These are phyloP conservation scores for Tuber indicum DNA, from an alignment of 495 filamentous ascomycete species.

Conservation along the genomic window DNA sequence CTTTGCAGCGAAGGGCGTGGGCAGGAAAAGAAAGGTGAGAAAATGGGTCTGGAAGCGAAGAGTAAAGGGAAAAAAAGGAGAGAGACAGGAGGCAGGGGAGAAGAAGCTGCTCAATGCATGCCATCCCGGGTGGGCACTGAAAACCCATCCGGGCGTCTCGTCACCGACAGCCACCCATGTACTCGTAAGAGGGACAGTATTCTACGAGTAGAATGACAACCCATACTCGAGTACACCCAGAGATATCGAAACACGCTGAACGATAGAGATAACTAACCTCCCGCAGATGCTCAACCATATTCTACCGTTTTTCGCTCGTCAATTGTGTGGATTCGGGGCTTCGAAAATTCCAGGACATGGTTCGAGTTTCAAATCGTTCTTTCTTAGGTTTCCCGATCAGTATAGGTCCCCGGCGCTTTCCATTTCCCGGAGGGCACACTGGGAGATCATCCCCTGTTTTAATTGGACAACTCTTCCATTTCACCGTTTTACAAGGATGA, in stretches of 20 bases:
- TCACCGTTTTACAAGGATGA: conserved; percentile 3
- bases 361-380: conserved; percentile 30
- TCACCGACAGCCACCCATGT: conserved; percentile 23
- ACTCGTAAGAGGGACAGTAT: conserved; percentile 25
- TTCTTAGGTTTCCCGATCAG: conserved; percentile 32
- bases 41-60: conserved; percentile 33
- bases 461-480: conserved; percentile 20
- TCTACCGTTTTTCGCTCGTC: not conserved
- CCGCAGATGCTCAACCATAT: conserved; percentile 16
- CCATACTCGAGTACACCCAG: conserved; percentile 9
- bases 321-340: conserved; percentile 7
- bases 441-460: conserved; percentile 19
- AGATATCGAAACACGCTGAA: conserved; percentile 18
- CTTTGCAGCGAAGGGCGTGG: conserved; percentile 25
- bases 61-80: conserved; percentile 37
- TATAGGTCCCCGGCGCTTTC: conserved; percentile 22
- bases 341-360: conserved; percentile 32
- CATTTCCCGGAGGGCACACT: conserved; percentile 19
- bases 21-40: conserved; percentile 37
- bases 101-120: conserved; percentile 33
- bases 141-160: conserved; percentile 23
- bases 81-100: conserved; percentile 38
- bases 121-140: conserved; percentile 28
- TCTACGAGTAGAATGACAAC: not conserved
- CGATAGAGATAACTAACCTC: conserved; percentile 25